These are phyloP conservation scores for Microthyrium microscopicum DNA, from an alignment of 2,329 filamentous ascomycete species.

Conservation along the genomic window DNA sequence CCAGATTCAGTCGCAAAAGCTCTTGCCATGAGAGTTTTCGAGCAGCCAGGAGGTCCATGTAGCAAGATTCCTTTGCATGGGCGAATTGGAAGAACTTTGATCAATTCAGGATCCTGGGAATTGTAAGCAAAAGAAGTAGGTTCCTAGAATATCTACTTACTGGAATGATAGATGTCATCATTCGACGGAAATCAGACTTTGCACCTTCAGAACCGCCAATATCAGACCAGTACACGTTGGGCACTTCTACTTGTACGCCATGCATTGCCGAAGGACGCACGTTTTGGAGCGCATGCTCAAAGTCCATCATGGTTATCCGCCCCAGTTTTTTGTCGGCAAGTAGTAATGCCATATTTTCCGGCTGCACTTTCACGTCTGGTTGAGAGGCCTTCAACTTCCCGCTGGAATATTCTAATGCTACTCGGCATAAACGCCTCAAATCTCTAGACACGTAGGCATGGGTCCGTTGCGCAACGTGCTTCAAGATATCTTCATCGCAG, in stretches of 20 bases:
- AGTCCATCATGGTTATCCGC: slow-evolving; percentile 27
- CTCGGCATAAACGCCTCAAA: slow-evolving; percentile 45
- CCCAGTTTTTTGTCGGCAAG: not conserved
- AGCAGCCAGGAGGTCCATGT: slow-evolving; percentile 86
- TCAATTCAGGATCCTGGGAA: slow-evolving; percentile 30
- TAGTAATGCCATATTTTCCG: not conserved
- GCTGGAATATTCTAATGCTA: slow-evolving; percentile 24
- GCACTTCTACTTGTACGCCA: slow-evolving; percentile 76
- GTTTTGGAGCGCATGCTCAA: slow-evolving; percentile 47
- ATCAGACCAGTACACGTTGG: slow-evolving; percentile 70
- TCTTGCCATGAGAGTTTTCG: slow-evolving; percentile 83
- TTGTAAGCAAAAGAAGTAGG: too few relatives aligned
- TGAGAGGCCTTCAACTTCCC: slow-evolving; percentile 15
- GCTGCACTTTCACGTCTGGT: not conserved
- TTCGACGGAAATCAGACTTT: slow-evolving; percentile 41
- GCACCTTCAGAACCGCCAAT: slow-evolving; percentile 72
- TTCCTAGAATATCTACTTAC: slow-evolving; percentile 9
- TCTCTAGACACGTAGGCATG: slow-evolving; percentile 79
- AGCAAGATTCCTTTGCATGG: slow-evolving; percentile 71
- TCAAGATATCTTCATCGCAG: slow-evolving; percentile 36
- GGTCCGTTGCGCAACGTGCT: slow-evolving; percentile 52
- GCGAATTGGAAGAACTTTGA: slow-evolving; percentile 34
- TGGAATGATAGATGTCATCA: not conserved
- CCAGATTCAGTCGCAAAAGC: slow-evolving; percentile 80
- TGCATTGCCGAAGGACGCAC: slow-evolving; percentile 76